Evolutionary conservation across 176 grass and related monocot species (phyloP), one percentile per base, ranked within the genome.

Genomic region (Secale cereale): DNA sequence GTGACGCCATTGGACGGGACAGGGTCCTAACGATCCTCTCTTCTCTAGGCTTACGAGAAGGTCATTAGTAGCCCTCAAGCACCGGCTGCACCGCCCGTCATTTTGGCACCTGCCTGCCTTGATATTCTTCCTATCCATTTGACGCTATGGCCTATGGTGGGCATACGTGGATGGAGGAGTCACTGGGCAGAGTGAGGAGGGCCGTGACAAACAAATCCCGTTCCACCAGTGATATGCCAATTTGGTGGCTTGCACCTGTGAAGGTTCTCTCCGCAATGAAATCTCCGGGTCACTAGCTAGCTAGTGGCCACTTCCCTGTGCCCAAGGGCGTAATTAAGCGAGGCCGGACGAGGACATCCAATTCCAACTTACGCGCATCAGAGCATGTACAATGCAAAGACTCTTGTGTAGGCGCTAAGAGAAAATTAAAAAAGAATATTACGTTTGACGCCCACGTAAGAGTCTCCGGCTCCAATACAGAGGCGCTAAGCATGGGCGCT

Each of bases 181-280:
- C 48, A 43, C 37, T 30, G 9, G 77, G 40, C 37, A 31, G 40
- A 27, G 35, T n/a, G 64, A 81, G 79, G 4, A 27, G 11, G 57
- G 65, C 65, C 32, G 33, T 62, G 52, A 23, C 68, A 31, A 62
- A 9, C 61, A 28, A 67, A 77, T 77, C 82, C 72, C 82, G 50
- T 5, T 60, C n/a, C 59, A 7, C 29, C 60, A 56, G 82, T 72
- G 82, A 85, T 85, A 59, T 40, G 83, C 73, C 61, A 56, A 68
- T 56, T 30, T 37, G 73, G 83, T 85, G 83, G 83, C 43, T 40
- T 67, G 83, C 61, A 65, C 56, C 32, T 29, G 54, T 28, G n/a
- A 52, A 84, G 40, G 28, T 77, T 77, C 65, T 5, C 29, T 9
- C 10, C 2, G 82, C 57, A 35, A 50, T 50, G 27, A 73, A 50